phyloP scores from a whole-genome alignment of 140 eudicot genomes.

The Ambrosia hybrid region DNA sequence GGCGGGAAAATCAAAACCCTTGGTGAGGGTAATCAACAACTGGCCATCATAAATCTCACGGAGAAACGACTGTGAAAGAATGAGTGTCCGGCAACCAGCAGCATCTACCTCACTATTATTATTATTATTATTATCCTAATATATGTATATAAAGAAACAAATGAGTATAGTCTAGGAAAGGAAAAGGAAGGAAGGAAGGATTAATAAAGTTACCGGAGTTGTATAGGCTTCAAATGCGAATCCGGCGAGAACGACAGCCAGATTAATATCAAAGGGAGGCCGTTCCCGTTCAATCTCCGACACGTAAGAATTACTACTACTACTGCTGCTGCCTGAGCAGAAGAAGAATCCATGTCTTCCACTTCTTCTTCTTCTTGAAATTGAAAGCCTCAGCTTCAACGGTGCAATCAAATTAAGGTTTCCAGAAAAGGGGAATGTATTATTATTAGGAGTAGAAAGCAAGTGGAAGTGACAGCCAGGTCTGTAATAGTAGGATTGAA shows the following conservation, averaged over 20 bases:
- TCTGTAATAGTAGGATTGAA: not conserved
- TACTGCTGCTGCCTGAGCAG: conserved; percentile 22
- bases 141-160: not conserved
- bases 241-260: conserved; percentile 90
- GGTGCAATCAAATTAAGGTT: conserved; percentile 40
- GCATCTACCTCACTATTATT: conserved; percentile 81
- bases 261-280: conserved; percentile 81
- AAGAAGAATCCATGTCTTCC: conserved; percentile 17
- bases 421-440: conserved; percentile 38
- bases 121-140: conserved; percentile 62
- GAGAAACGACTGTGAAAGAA: conserved; percentile 87
- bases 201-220: conserved; percentile 43
- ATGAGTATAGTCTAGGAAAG: not conserved
- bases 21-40: conserved; percentile 69
- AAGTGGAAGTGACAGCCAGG: conserved; percentile 16
- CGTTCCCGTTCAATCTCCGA: conserved; percentile 38
- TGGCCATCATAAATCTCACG: conserved; percentile 94
- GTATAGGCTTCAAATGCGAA: conserved; percentile 95
- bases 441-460: conserved; percentile 15
- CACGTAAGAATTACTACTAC: not conserved
- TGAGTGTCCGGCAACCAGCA: conserved; percentile 70
- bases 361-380: conserved; percentile 16
- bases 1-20: conserved; percentile 82
- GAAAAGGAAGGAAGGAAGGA: not conserved
- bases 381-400: conserved; percentile 40